Evolutionary conservation across 345 rosid genomes (phyloP).

Genomic region (Linum trigynum): DNA sequence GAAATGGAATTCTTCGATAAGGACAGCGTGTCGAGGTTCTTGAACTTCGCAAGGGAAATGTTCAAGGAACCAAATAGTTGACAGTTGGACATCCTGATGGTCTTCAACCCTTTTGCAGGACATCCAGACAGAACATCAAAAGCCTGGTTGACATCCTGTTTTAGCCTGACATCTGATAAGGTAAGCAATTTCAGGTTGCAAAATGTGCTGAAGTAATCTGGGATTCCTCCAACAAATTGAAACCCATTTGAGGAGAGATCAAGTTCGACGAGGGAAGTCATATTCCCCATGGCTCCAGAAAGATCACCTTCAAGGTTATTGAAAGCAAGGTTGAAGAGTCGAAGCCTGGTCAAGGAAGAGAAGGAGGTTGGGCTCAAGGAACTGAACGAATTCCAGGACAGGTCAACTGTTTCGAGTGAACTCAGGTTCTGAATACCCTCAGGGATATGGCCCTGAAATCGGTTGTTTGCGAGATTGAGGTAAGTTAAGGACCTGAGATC

Average conservation of each 20-base stretch:
- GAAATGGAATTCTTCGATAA: neutral
- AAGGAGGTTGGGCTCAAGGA: neutral
- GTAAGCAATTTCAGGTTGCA: neutral
- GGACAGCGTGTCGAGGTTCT: neutral
- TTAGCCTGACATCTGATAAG: neutral
- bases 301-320: neutral
- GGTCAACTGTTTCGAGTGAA: neutral
- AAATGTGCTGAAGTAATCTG: neutral
- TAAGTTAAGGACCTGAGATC: neutral
- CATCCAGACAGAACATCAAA: neutral
- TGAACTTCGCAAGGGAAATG: neutral
- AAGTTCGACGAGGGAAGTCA: neutral
- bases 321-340: neutral
- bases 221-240: neutral
- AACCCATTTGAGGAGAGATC: neutral
- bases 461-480: neutral
- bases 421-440: neutral
- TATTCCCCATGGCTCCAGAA: neutral
- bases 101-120: neutral
- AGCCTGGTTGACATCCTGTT: neutral
- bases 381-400: neutral
- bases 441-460: neutral
- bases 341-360: neutral
- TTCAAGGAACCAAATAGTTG: neutral
- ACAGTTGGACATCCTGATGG: neutral